Evolutionary conservation across 2,329 filamentous ascomycete genomes (phyloP).

Genomic region (Cordyceps fumosorosea): DNA sequence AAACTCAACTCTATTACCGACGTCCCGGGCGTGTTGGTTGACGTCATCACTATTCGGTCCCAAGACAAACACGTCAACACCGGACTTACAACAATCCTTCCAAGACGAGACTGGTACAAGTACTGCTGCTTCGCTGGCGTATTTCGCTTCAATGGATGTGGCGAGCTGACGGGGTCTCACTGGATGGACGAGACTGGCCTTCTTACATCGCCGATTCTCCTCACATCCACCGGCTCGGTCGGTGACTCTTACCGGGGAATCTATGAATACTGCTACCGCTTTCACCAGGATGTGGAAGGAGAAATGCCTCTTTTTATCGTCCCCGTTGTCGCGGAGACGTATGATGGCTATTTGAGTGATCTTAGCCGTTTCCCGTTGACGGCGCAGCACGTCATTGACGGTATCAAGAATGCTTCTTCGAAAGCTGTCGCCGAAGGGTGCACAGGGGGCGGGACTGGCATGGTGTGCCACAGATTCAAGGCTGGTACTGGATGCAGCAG

Average conservation of each 20-base stretch:
- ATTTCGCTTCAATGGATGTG: slow-evolving; percentile 58
- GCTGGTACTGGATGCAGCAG: slow-evolving; percentile 59
- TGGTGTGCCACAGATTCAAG: slow-evolving; percentile 61
- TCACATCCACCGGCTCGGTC: slow-evolving; percentile 53
- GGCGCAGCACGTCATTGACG: slow-evolving; percentile 45
- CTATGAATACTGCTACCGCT: slow-evolving; percentile 46
- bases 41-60: slow-evolving; percentile 37
- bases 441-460: slow-evolving; percentile 60
- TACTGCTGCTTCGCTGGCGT: slow-evolving; percentile 41
- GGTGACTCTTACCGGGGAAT: slow-evolving; percentile 54
- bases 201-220: slow-evolving; percentile 50
- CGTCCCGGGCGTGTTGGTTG: slow-evolving; percentile 40
- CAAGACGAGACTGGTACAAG: slow-evolving; percentile 37
- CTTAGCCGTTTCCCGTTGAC: slow-evolving; percentile 48
- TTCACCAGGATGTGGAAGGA: slow-evolving; percentile 35
- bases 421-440: slow-evolving; percentile 54
- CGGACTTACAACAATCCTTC: slow-evolving; percentile 43
- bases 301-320: slow-evolving; percentile 47
- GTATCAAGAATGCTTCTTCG: slow-evolving; percentile 44
- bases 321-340: slow-evolving; percentile 57
- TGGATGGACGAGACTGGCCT: slow-evolving; percentile 57
- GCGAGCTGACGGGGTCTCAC: slow-evolving; percentile 55
- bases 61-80: slow-evolving; percentile 35
- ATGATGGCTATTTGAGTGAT: slow-evolving; percentile 56
- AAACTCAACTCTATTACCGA: slow-evolving; percentile 45